Percentiles rank a stretch among this genome's conserved stretches.
Evolutionary conservation across 139 green algal genomes (phyloP).

Genomic region (Chlorella sp.): DNA sequence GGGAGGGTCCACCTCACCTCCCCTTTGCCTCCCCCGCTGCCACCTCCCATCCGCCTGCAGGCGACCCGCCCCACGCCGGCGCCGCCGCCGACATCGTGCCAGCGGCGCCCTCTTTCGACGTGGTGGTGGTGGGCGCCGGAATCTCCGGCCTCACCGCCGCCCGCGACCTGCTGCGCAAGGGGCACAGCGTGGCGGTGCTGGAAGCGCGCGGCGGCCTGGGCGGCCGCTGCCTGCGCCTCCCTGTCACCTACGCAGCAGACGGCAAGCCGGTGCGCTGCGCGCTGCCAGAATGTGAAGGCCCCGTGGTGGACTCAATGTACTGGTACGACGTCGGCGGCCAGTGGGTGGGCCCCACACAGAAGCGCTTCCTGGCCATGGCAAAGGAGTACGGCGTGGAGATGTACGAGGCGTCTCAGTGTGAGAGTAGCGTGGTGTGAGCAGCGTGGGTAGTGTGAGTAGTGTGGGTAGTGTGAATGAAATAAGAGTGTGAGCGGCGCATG

Average conservation of each 20-base stretch:
- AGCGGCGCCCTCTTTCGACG: not conserved
- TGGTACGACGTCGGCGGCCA: conserved; percentile 13
- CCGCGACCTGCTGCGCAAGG: conserved; percentile 8
- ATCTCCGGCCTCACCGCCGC: not conserved
- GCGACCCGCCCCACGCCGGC: no score
- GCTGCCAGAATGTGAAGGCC: not conserved
- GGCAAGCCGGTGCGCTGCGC: conserved; percentile 5
- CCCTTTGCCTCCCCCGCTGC: no score
- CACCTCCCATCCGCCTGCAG: no score
- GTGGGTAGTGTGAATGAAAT: no score
- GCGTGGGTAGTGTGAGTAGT: no score
- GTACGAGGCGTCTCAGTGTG: not conserved
- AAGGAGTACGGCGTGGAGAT: not conserved
- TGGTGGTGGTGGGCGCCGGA: not conserved
- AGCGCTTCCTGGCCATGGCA: conserved; percentile 12
- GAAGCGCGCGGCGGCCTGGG: not conserved
- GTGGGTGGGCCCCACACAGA: conserved; percentile 17
- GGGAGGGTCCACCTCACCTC: no score
- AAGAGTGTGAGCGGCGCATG: no score
- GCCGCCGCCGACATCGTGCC: no score
- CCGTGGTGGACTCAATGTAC: not conserved
- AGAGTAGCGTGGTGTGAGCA: no score
- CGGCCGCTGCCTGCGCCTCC: not conserved
- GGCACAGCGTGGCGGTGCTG: conserved; percentile 14
- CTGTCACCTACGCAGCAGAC: not conserved